phyloP scores from a whole-genome alignment of 148 eudicot species.

The Silene uniflora region DNA sequence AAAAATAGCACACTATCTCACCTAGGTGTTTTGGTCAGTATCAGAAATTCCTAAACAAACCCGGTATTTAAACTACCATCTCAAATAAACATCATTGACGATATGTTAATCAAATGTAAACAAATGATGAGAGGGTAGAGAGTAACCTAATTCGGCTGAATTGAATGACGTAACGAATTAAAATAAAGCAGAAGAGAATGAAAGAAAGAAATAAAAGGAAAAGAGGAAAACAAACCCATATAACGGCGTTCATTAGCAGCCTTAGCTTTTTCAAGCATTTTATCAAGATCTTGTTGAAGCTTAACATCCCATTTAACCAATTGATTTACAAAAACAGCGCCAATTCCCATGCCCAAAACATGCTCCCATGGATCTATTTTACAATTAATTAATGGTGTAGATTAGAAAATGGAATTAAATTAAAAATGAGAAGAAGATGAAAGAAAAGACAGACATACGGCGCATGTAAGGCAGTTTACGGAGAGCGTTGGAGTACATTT shows the following conservation, averaged over 20 bases:
- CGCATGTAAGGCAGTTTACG: conserved; percentile 98
- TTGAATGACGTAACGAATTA: too few relatives aligned
- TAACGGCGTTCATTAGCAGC: conserved; percentile 95
- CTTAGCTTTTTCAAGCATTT: conserved; percentile 79
- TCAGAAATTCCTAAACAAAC: too few relatives aligned
- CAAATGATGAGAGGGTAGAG: too few relatives aligned
- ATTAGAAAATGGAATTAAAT: not conserved
- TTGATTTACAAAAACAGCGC: conserved; percentile 73
- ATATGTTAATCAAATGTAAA: too few relatives aligned
- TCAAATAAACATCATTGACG: too few relatives aligned
- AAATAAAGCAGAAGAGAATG: not conserved
- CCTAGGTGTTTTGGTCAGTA: too few relatives aligned
- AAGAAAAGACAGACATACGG: conserved; percentile 37
- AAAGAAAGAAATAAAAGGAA: not conserved
- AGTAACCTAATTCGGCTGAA: too few relatives aligned
- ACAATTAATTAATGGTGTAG: conserved; percentile 14
- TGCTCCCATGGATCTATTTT: conserved; percentile 96
- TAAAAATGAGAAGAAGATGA: not conserved
- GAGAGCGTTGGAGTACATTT: conserved; percentile 98
- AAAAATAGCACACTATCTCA: too few relatives aligned
- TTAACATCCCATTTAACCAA: conserved; percentile 82
- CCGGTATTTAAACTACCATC: too few relatives aligned
- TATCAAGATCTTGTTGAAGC: conserved; percentile 76
- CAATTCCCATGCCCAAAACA: conserved; percentile 88
- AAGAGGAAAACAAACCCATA: conserved; percentile 44